Conservation (phyloP, 129 eudicot genomes). For the Cynara cardunculus region DNA sequence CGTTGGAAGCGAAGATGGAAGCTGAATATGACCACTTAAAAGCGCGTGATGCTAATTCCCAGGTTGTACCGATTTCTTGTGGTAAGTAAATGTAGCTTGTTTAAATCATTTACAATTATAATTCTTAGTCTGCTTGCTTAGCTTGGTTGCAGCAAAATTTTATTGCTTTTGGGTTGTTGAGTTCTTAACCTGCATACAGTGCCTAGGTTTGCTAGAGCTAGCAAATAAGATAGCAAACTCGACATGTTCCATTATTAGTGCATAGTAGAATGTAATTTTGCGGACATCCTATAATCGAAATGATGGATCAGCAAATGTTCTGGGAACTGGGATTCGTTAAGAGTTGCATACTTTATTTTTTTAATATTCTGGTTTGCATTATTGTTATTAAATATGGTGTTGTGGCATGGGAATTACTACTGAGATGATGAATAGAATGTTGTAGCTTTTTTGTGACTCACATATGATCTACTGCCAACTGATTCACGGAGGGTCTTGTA, state of each 20-base stretch:
- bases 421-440: not conserved
- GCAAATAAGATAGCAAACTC: not conserved
- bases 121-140: not conserved
- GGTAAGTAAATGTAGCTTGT: slow-evolving; percentile 48
- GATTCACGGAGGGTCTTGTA: slow-evolving; percentile 21
- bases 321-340: slow-evolving; percentile 2
- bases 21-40: slow-evolving; percentile 50
- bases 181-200: not conserved
- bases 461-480: slow-evolving; percentile 3
- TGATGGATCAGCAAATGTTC: not conserved
- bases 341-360: not conserved
- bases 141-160: not conserved
- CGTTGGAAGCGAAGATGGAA: slow-evolving; percentile 69
- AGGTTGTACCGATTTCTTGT: slow-evolving; percentile 77
- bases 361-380: not conserved
- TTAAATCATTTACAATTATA: not conserved
- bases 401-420: not conserved
- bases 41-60: slow-evolving; percentile 55
- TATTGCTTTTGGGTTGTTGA: not conserved
- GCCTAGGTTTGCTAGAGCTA: not conserved
- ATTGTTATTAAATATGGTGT: not conserved
- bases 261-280: not conserved
- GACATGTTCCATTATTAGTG: not conserved
- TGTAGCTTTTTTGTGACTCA: slow-evolving; percentile 5
- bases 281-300: not conserved